phyloP scores from a whole-genome alignment of 176 grass and related monocot species.

The Canna indica region DNA sequence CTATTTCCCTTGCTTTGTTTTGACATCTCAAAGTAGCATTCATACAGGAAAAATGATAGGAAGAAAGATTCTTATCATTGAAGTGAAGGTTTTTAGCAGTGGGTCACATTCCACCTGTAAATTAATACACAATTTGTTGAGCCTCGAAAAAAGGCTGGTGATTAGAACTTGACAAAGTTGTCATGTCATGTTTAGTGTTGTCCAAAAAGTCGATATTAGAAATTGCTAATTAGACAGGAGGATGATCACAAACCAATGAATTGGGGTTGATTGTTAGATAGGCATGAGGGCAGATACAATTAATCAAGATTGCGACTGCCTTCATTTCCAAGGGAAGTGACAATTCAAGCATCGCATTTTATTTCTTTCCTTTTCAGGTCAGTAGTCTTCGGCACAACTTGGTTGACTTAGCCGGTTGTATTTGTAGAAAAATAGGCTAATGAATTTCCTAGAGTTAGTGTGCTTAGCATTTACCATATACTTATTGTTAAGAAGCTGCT shows the following conservation, averaged over 20 bases:
- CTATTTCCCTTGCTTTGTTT: not conserved
- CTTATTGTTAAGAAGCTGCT: not conserved
- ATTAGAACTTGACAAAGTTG: not conserved
- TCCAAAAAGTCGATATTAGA: not conserved
- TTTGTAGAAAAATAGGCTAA: not conserved
- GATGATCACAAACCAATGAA: not conserved
- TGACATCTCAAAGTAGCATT: not conserved
- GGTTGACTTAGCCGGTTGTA: not conserved
- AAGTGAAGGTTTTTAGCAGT: not conserved
- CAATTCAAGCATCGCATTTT: not conserved
- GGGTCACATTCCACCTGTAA: not conserved
- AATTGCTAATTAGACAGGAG: not conserved
- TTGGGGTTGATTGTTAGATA: not conserved
- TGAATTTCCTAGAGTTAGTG: not conserved
- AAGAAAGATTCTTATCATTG: constrained; percentile 2
- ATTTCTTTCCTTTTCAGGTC: not conserved
- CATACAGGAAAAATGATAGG: not conserved
- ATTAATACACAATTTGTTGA: not conserved
- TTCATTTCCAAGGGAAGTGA: not conserved
- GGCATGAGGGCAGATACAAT: not conserved
- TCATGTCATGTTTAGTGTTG: not conserved
- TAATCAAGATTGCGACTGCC: not conserved
- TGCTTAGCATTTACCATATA: not conserved
- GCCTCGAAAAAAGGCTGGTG: not conserved
- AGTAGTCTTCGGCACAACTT: not conserved